Base-by-base conservation (phyloP, 169 alveolate genomes). In the Plasmodium blacklocki region DNA sequence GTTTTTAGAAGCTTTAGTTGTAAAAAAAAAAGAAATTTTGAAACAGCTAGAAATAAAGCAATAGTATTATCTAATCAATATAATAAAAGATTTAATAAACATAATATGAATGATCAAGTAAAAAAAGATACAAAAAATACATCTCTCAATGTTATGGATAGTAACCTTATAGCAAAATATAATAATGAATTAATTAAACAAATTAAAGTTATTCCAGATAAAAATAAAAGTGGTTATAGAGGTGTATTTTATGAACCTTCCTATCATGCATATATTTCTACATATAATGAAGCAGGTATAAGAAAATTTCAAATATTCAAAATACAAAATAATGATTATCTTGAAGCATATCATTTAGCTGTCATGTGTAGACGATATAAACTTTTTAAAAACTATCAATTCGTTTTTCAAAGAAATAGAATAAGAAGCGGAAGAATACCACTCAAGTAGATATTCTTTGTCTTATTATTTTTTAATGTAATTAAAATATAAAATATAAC, bases 191-290 rank as follows among this genome's bases (percentile, higher is more conserved):
- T 93, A 11, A 88, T 83, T 60, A 76, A 85, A 78, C 87, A 93
- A 39, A 50, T 67, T 58, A 91, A 91, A 74, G 75, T 93, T 32
- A 92, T 89, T 18, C 96, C 96, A 12, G 96, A 93, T 86, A 83
- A 91, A 70, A 91, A 91, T 58, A 88, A 89, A 52, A 93, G 96
- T 73, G 96, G 96, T n/a, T 93, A 88, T 56, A 67, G 96, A 29
- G 96, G 96, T 7, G 94, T 93, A 3, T 91, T 93, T 87, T 93
- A 91, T 83, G 96, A 93, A 60, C 43, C 92, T 19, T 71, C 92
- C 52, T 60, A 89, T 5, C 88, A 91, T 45, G 88, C 94, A 18
- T 93, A 94, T 92, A 94, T 89, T 8, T 93, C 88, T 18, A 63
- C 50, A 32, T 93, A 88, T 87, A 91, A 91, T 73, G 96, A 93